Percentiles rank a stretch among this genome's conserved stretches.
phyloP scores from a whole-genome alignment of 495 filamentous ascomycete genomes.

The Cladorrhinum samala region DNA sequence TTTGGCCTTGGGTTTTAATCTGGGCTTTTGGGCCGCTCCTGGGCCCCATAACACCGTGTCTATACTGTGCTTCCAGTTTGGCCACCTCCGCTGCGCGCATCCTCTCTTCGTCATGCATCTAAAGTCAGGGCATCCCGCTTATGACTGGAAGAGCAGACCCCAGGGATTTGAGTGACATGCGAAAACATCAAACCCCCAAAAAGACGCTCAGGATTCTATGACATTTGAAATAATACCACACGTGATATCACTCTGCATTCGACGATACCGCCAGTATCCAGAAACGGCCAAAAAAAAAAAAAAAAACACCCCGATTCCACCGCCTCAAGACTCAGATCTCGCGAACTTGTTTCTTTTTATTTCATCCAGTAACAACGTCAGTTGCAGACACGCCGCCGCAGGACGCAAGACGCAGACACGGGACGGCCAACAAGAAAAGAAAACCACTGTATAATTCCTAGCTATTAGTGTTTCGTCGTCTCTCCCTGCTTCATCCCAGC shows the following conservation, averaged over 20 bases:
- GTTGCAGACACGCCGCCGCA: neutral
- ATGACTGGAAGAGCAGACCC: neutral
- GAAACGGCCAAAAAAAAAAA: neutral
- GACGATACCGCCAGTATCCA: neutral
- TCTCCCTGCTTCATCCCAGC: too few species aligned
- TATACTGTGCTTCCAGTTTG: neutral
- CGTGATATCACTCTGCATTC: too few species aligned
- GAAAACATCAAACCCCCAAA: neutral
- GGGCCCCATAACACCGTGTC: neutral
- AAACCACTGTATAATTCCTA: neutral
- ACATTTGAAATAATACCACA: neutral
- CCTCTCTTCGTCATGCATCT: conserved; percentile 2
- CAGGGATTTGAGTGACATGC: neutral
- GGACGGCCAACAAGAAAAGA: neutral
- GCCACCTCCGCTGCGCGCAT: neutral
- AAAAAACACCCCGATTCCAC: neutral
- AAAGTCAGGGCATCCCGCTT: conserved; percentile 1
- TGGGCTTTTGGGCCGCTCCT: neutral
- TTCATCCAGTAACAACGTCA: neutral
- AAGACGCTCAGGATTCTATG: neutral
- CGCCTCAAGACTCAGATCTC: too few species aligned
- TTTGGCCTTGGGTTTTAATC: neutral
- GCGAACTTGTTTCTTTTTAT: too few species aligned
- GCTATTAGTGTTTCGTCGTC: too few species aligned
- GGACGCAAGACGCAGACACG: neutral